phyloP scores from a whole-genome alignment of 768 basidiomycete species.

The Lactarius sanguifluus region DNA sequence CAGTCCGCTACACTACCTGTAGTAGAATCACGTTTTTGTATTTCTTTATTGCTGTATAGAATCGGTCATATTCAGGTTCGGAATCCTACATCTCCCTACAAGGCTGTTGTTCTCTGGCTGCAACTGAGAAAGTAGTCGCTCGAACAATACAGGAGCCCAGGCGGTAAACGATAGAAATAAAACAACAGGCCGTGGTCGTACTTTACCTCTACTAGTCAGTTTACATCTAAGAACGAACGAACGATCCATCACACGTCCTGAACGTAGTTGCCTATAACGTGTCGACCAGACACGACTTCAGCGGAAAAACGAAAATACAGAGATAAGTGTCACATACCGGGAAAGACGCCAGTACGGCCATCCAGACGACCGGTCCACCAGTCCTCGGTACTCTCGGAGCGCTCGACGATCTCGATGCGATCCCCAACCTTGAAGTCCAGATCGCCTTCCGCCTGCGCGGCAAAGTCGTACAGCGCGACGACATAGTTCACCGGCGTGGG shows the following conservation, averaged over 20 bases:
- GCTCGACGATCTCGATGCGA: slow-evolving; percentile 85
- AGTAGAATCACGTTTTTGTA: slow-evolving; percentile 27
- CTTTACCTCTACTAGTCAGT: slow-evolving; percentile 10
- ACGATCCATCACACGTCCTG: slow-evolving; percentile 49
- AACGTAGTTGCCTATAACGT: slow-evolving; percentile 60
- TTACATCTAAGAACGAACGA: neutral
- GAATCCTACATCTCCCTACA: slow-evolving; percentile 19
- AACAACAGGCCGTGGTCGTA: slow-evolving; percentile 6
- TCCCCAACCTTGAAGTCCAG: slow-evolving; percentile 88
- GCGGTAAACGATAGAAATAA: slow-evolving; percentile 1
- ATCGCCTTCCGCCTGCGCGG: slow-evolving; percentile 92
- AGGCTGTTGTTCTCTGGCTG: neutral
- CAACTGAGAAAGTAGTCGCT: neutral
- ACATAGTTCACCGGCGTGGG: slow-evolving; percentile 69
- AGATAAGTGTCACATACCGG: slow-evolving; percentile 49
- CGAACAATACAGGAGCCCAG: slow-evolving; percentile 5
- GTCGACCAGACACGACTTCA: neutral
- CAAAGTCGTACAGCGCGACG: slow-evolving; percentile 93
- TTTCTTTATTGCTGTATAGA: slow-evolving; percentile 29
- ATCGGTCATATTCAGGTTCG: slow-evolving; percentile 20
- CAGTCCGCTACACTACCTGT: slow-evolving; percentile 24
- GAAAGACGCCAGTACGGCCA: slow-evolving; percentile 86
- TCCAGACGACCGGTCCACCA: slow-evolving; percentile 96
- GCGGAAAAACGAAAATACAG: neutral
- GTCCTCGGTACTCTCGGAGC: slow-evolving; percentile 79